Base-by-base conservation (phyloP, 345 rosid species). In the Eutrema yunnanense region DNA sequence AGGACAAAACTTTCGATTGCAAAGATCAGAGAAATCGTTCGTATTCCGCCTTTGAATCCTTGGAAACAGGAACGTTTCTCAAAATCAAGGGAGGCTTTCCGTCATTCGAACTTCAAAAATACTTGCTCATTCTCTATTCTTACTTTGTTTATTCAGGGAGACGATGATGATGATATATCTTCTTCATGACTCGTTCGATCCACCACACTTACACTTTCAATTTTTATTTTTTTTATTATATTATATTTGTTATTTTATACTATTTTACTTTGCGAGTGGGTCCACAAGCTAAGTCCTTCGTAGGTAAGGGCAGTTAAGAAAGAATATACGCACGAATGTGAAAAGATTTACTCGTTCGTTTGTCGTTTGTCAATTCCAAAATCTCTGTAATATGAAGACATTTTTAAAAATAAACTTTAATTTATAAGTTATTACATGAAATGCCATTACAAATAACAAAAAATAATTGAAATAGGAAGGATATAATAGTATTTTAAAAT, bases 171-270 rank as follows among this genome's bases (percentile, higher is more conserved):
- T 19, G 1, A 53, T 53, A n/a, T n/a, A n/a, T n/a, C 65, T 75
- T 60, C 51, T 75, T 68, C 61, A 55, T 27, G 74, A 68, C 74
- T 68, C 74, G 69, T 67, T 75, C 46, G 62, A 74, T 67, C 2
- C 48, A 67, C 68, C n/a, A n/a, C n/a, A 38, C 72, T 56, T 55
- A 36, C 42, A 56, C 67, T 49, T 58, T 40, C 9, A 38, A 4
- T 56, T 64, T 49, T 22, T 11, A 19, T 19, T 19, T 19, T 19
- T 19, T 19, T 19, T 19, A 19, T 19, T 19, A 19, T 19, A 19
- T 22, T 22, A 22, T 22, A 0, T 22, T 22, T 10, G 6, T 38
- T 27, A 13, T 0, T 46, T 33, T 43, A n/a, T 37, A 6, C 16
- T 16, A 16, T 46, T 26, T 40, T 40, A 64, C 13, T 46, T 27